Evolutionary conservation across 176 grass and related monocot genomes (phyloP).

Genomic region (Eremochloa ophiuroides): DNA sequence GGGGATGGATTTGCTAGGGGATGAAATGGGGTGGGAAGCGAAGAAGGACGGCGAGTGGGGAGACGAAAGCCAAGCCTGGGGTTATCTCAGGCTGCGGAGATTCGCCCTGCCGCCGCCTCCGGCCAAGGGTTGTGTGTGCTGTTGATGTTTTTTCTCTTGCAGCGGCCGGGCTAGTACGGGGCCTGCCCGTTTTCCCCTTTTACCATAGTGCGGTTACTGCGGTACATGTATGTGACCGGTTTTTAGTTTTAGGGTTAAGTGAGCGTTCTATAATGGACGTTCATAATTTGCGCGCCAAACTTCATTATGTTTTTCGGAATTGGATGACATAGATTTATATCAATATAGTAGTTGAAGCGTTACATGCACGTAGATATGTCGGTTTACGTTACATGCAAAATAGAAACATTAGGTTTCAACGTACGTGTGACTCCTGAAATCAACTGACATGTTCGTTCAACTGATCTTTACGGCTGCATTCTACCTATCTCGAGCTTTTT

Average conservation of each 20-base stretch:
- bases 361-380: not conserved
- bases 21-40: not conserved
- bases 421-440: too few relatives aligned
- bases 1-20: not conserved
- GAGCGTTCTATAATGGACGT: not conserved
- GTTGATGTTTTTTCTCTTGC: conserved; percentile 18
- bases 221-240: too few relatives aligned
- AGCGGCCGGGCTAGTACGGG: not conserved
- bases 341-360: not conserved
- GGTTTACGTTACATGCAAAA: not conserved
- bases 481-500: too few relatives aligned
- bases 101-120: conserved; percentile 54
- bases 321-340: too few relatives aligned
- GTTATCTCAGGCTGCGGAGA: conserved; percentile 38
- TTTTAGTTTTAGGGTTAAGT: not conserved
- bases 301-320: too few relatives aligned
- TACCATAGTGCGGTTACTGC: not conserved
- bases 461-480: too few relatives aligned
- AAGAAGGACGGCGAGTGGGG: conserved; percentile 8
- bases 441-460: too few relatives aligned
- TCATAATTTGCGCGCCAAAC: not conserved
- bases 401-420: too few relatives aligned
- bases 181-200: not conserved
- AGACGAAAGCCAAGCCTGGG: conserved; percentile 29
- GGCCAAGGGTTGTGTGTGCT: conserved; percentile 31